phyloP scores from a whole-genome alignment of 805 yeast genomes.

The Metschnikowia vanudenii region DNA sequence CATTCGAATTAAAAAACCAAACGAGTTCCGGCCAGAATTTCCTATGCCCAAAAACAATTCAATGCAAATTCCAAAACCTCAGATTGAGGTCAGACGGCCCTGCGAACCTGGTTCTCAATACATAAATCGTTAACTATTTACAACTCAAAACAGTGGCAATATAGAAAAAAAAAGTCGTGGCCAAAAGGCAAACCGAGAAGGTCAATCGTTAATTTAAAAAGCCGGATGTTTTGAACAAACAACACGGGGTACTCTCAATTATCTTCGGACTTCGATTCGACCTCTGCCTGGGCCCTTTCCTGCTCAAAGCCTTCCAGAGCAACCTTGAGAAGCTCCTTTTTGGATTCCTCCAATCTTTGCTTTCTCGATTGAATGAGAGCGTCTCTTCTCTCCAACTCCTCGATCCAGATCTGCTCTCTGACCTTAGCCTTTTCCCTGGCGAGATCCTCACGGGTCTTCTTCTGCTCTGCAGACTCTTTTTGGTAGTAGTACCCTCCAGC shows the following conservation, averaged over 20 bases:
- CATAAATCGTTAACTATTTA: constrained; percentile 10
- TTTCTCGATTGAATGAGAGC: constrained; percentile 65
- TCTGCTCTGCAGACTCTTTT: constrained; percentile 42
- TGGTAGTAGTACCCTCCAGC: constrained; percentile 76
- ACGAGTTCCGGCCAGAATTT: constrained; percentile 19
- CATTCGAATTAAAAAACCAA: constrained; percentile 12
- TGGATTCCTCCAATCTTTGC: constrained; percentile 59
- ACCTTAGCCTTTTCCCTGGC: constrained; percentile 75
- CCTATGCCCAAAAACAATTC: constrained; percentile 10
- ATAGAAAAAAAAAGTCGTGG: not conserved
- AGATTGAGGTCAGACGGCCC: not conserved
- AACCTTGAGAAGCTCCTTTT: constrained; percentile 38
- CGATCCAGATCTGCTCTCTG: constrained; percentile 86
- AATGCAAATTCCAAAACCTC: not conserved
- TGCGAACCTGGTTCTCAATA: not conserved
- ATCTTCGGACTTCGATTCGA: not conserved
- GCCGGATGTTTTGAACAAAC: not conserved
- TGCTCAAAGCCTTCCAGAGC: constrained; percentile 35
- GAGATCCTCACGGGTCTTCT: constrained; percentile 52
- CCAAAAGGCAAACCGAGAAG: not conserved
- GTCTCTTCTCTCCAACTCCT: constrained; percentile 86
- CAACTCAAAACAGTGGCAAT: constrained; percentile 1
- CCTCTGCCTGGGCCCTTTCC: constrained; percentile 12
- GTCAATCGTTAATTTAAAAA: not conserved
- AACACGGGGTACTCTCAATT: not conserved